phyloP scores from a whole-genome alignment of 1,284 basidiomycete genomes.

The Austropuccinia psidii region DNA sequence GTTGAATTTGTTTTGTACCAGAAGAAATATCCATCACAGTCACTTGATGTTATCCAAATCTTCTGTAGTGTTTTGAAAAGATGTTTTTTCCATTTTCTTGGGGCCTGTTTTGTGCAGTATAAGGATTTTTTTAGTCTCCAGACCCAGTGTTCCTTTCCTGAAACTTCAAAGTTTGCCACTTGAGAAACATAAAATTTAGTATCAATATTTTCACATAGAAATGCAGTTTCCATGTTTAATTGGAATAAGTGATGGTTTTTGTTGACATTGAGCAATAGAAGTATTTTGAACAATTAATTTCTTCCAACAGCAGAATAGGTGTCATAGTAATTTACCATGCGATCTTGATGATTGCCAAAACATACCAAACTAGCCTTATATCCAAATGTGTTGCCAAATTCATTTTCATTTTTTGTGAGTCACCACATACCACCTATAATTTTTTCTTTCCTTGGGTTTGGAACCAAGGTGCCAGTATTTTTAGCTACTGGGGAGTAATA shows the following conservation, averaged over 20 bases:
- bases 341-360: neutral
- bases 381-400: neutral
- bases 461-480: neutral
- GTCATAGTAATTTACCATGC: neutral
- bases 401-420: neutral
- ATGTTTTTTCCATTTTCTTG: neutral
- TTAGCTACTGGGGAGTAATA: neutral
- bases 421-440: neutral
- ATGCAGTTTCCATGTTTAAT: neutral
- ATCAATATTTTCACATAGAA: neutral
- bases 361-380: too few relatives aligned
- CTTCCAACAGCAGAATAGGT: neutral
- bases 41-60: too few relatives aligned
- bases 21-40: too few relatives aligned
- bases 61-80: neutral
- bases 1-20: too few relatives aligned
- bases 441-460: neutral
- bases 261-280: too few relatives aligned
- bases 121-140: neutral
- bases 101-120: neutral
- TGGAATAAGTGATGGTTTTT: neutral
- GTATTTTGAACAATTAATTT: neutral
- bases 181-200: neutral
- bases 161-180: neutral
- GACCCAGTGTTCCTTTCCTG: neutral